Conservation (phyloP, 805 yeast genomes). For the Wickerhamiella allomyrinae region DNA sequence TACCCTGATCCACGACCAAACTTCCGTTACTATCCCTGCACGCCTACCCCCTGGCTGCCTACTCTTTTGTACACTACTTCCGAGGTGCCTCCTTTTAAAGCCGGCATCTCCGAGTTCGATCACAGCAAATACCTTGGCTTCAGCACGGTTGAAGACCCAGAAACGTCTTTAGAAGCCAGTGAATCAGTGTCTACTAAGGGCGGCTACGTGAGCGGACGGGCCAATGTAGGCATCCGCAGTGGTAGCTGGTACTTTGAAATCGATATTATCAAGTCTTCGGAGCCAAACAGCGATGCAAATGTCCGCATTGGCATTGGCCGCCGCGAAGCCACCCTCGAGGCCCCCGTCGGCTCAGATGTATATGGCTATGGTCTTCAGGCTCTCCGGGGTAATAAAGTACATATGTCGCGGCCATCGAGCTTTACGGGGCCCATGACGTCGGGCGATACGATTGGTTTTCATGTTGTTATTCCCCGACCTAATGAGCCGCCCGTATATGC, state of each 20-base stretch:
- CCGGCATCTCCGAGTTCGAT: slow-evolving; percentile 1
- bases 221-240: slow-evolving; percentile 50
- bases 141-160: neutral
- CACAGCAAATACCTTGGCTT: neutral
- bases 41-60: slow-evolving; percentile 1
- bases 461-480: slow-evolving; percentile 50
- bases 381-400: slow-evolving; percentile 57
- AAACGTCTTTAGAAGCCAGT: slow-evolving; percentile 5
- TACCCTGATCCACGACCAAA: neutral
- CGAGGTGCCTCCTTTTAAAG: neutral
- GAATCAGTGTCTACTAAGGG: slow-evolving; percentile 37
- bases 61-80: slow-evolving; percentile 1
- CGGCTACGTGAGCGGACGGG: slow-evolving; percentile 73
- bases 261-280: slow-evolving; percentile 34
- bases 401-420: slow-evolving; percentile 51
- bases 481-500: slow-evolving; percentile 9
- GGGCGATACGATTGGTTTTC: slow-evolving; percentile 76
- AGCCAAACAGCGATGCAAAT: slow-evolving; percentile 29
- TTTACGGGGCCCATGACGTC: slow-evolving; percentile 45
- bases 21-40: slow-evolving; percentile 2
- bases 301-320: slow-evolving; percentile 75
- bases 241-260: slow-evolving; percentile 70
- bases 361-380: slow-evolving; percentile 89
- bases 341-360: slow-evolving; percentile 91
- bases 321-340: slow-evolving; percentile 78